Evolutionary conservation across 345 rosid species (phyloP), one percentile per base, ranked within the genome.

Genomic region (Salix dunnii): DNA sequence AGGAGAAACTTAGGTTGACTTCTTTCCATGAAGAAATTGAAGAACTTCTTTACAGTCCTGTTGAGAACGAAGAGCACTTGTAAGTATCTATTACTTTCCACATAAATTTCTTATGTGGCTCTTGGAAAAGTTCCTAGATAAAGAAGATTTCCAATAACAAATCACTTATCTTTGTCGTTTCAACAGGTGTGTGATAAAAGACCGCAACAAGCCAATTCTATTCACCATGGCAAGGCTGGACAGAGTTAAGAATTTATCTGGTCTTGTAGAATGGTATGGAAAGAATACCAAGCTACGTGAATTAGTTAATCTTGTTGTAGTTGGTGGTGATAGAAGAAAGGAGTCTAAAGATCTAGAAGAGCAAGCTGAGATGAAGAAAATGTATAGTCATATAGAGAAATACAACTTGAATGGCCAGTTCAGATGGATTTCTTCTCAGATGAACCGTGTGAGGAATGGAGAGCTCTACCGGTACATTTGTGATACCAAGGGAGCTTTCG

Each of bases 181-280:
- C 25, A 31, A 77, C 87, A 94, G 98, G 73, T 88, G 98, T 69
- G 94, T 92, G 70, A 86, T 94, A 27, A 91, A 88, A 49, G 98
- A 92, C 83, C 85, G 87, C 74, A 89, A n/a, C 74, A 92, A 92
- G 91, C 94, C 98, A 2, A 92, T 94, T 36, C 72, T 94, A 21
- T 94, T 94, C 82, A 92, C 98, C 10, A 94, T 94, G 98, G 98
- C 98, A 31, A 90, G 98, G 87, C 87, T 94, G 30, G 97, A 94
- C 84, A 93, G 98, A 27, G 98, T 94, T 11, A 94, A 94, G 91
- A 94, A 94, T 75, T 80, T 94, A 76, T 12, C 89, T 0, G 97
- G 98, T 72, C 96, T 92, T 30, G 97, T 94, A 1, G 97, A 94
- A 81, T 94, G 98, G 98, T 94, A 94, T 38, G 98, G 96, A 10